These are phyloP conservation scores for Fusarium oxysporum DNA, from an alignment of 2,329 filamentous ascomycete genomes.

Conservation along the genomic window DNA sequence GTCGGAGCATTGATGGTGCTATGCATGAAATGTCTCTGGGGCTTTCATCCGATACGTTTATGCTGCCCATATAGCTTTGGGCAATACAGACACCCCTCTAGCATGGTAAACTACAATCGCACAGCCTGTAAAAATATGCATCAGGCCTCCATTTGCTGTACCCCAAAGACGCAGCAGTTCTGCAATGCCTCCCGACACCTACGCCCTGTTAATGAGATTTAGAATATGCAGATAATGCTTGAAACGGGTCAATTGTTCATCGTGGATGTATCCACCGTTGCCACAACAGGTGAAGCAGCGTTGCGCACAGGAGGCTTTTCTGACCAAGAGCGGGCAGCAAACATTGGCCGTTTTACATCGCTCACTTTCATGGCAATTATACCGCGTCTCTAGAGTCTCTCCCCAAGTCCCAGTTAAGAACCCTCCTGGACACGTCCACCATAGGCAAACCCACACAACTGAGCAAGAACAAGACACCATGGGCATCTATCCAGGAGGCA, in stretches of 20 bases:
- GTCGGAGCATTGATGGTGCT: not conserved
- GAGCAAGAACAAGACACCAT: not conserved
- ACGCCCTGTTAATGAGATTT: not conserved
- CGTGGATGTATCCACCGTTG: fast-evolving
- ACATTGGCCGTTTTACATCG: not conserved
- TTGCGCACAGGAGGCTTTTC: not conserved
- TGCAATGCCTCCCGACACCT: too few relatives aligned
- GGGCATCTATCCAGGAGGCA: slow-evolving; percentile 31
- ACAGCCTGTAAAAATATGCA: too few relatives aligned
- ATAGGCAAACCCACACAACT: not conserved
- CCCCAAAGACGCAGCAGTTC: too few relatives aligned
- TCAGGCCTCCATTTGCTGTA: not conserved
- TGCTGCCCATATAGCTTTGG: not conserved
- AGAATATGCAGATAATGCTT: not conserved
- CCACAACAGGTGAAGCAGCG: fast-evolving
- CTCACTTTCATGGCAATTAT: not conserved
- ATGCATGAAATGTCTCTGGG: not conserved
- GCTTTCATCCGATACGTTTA: not conserved
- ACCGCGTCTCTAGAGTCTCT: fast-evolving
- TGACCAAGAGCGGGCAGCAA: not conserved
- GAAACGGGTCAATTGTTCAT: not conserved
- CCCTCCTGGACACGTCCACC: fast-evolving
- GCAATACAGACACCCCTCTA: not conserved
- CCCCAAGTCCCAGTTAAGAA: too few relatives aligned
- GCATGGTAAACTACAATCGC: fast-evolving